A percentile compares a stretch with the other conserved stretches of the same genome.
Conservation (phyloP, 148 eudicot species). For the Spergularia marina region DNA sequence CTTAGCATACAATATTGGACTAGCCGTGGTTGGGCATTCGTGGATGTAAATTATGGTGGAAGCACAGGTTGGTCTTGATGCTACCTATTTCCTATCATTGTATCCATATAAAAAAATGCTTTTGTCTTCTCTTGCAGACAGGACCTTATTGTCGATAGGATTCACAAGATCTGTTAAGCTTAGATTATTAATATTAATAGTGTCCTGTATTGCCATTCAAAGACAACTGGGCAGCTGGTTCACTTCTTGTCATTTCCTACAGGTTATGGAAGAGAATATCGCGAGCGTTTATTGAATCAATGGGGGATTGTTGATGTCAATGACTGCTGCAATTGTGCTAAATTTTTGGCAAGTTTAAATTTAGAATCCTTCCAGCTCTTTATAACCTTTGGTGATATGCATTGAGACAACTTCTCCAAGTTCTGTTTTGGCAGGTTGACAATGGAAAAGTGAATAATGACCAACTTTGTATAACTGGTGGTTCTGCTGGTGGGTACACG, state of each 20-base stretch:
- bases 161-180: neutral
- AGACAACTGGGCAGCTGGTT: slow-evolving; percentile 1
- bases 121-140: neutral
- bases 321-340: slow-evolving; percentile 97
- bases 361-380: neutral
- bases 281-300: slow-evolving; percentile 67
- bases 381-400: neutral
- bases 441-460: slow-evolving; percentile 69
- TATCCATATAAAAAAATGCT: neutral
- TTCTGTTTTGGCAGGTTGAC: slow-evolving; percentile 46
- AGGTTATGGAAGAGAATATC: slow-evolving; percentile 92
- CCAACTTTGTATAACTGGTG: slow-evolving; percentile 80
- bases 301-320: slow-evolving; percentile 91
- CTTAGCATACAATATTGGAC: slow-evolving; percentile 90
- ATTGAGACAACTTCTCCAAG: neutral
- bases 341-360: slow-evolving; percentile 57
- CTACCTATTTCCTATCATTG: neutral
- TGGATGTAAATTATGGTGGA: slow-evolving; percentile 97
- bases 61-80: slow-evolving; percentile 63
- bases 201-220: neutral
- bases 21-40: slow-evolving; percentile 97
- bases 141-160: neutral
- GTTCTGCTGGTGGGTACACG: slow-evolving; percentile 97
- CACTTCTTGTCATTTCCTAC: slow-evolving; percentile 16
- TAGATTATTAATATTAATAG: neutral